Evolutionary conservation across 495 filamentous ascomycete species (phyloP), one percentile per base, ranked within the genome.

Genomic region (Talaromyces borbonicus): DNA sequence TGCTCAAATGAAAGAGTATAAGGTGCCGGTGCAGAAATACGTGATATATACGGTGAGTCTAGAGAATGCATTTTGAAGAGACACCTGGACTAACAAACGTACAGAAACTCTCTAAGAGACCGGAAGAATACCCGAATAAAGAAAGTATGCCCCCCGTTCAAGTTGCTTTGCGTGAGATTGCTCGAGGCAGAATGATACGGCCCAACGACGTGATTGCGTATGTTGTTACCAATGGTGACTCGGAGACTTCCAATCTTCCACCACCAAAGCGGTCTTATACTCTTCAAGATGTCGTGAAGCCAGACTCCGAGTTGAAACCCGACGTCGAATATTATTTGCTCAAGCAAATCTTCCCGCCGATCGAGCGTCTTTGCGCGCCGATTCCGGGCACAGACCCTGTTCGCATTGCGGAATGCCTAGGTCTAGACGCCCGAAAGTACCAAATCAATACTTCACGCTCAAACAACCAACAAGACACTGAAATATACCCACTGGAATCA

Each of bases 281-380:
- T 5, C 79, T 83, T 9, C 83, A 90, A 50, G 93, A 97, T 57
- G 85, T 96, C 14, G 69, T 84, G 49, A 88, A 90, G 50, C 42
- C 78, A 14, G 79, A 78, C 47, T 83, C 82, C 2, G 82, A 68
- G 5, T 71, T 97, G 3, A 79, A 83, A 52, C 88, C 84, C 24
- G 90, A 96, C 60, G 74, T 93, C 22, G 92, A 97, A 54, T 97
- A 90, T 78, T 98, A 98, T 62, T 79, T 98, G 25, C 79, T 87
- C 65, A 98, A 98, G 69, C 92, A 98, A 60, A 95, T 98, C 43
- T 92, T 98, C 66, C 92, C 92, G 5, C 92, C 93, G 2, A 94
- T 98, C 45, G 92, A 98, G 68, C 88, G 92, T 75, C 79, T 98
- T 22, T 98, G 92, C 60, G 93, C 88, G 36, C 93, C 92, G 31